Evolutionary conservation across 805 yeast species (phyloP), one percentile per base, ranked within the genome.

Genomic region (Komagataella pastoris): DNA sequence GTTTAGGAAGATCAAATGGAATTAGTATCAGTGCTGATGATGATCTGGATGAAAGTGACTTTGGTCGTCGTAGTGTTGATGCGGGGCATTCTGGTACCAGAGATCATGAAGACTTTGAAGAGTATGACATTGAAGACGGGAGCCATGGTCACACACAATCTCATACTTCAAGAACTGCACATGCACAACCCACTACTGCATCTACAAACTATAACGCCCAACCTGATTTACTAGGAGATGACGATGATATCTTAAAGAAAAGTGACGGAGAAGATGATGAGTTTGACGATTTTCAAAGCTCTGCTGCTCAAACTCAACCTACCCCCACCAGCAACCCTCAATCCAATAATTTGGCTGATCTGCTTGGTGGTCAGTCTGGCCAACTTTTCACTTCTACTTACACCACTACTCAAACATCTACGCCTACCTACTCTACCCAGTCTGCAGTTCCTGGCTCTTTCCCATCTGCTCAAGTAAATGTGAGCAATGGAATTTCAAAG

Each of bases 211-310:
- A 77, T 1, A 58, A 76, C 44, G 65, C 69, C n/a, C 53, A 43
- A 61, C 57, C 44, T 65, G 43, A 48, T 53, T 60, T 30, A 30
- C 14, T 30, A 30, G 40, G 40, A n/a, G n/a, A 30, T 30, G 40
- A 30, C 40, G 14, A 30, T 30, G 40, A 30, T 8, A 30, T 30
- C 10, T 30, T 30, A 14, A 58, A 47, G 18, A 58, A 51, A 5
- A 65, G 64, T 5, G 79, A 74, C 7, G 85, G 77, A 24, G 79
- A 76, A 52, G 88, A 80, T 52, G 88, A 84, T 56, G 93, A 85
- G 46, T 86, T 86, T 62, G 88, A 85, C 56, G 93, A 85, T 57
- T 85, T 85, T 74, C 91, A 85, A 65, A 67, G 74, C 53, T 85
- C 88, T 10, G 80, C 77, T 3, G 43, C 57, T 18, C 51, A 53